A percentile compares a stretch with the other conserved stretches of the same genome.
phyloP scores from a whole-genome alignment of 805 yeast species.

The Ogataea henricii region DNA sequence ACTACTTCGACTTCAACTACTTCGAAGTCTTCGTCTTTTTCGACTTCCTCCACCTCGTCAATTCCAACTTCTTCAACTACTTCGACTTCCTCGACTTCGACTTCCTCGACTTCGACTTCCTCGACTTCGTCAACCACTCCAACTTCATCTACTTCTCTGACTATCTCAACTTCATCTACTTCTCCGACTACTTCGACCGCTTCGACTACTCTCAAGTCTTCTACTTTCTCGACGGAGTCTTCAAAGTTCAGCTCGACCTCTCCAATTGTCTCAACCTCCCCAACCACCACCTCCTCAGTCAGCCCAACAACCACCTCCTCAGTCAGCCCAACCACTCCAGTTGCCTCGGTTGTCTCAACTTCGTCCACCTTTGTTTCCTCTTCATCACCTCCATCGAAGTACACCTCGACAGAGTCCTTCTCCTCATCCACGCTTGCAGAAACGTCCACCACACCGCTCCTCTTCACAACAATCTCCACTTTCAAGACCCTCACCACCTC shows the following conservation, averaged over 20 bases:
- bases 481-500: neutral
- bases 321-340: neutral
- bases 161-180: neutral
- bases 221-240: slow-evolving; percentile 4
- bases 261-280: neutral
- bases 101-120: neutral
- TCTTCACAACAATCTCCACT: neutral
- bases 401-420: too few species aligned
- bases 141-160: slow-evolving; percentile 4
- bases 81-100: neutral
- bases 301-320: neutral
- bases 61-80: neutral
- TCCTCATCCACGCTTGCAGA: too few species aligned
- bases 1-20: too few species aligned
- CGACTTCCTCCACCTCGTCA: too few species aligned
- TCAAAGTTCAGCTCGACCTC: neutral
- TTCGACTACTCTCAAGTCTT: neutral
- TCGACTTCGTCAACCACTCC: neutral
- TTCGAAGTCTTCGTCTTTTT: too few species aligned
- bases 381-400: too few species aligned
- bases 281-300: neutral
- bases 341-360: slow-evolving; percentile 6
- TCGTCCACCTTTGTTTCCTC: too few species aligned
- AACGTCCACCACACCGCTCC: neutral
- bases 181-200: neutral